Evolutionary conservation across 1,139 yeast genomes (phyloP), one percentile per base, ranked within the genome.

Genomic region (Taphrina wiesneri): DNA sequence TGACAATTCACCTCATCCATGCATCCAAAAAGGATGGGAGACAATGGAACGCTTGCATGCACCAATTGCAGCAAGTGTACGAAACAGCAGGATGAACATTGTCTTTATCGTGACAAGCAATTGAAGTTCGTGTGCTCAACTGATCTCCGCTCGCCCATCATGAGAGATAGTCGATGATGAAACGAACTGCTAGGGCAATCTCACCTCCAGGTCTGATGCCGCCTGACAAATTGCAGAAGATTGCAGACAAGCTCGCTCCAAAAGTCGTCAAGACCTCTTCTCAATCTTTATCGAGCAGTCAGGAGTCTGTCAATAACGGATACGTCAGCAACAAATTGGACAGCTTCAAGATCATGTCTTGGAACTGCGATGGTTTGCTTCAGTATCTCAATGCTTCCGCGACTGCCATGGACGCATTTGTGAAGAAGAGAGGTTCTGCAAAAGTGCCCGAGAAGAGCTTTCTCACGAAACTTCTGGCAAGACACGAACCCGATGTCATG

Each of bases 321-420:
- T 6, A 3, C n/a, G 43, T n/a, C 19, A 9, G 1, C 5, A 19
- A 49, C 17, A 21, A 30, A 21, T 19, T 13, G 13, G 45, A n/a
- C 28, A 19, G 28, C 23, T 11, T 49, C 57, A 60, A 60, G 25
- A 49, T 60, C 41, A 51, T 60, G 51, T 49, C 64, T 4, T 60
- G 64, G 64, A 60, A 60, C 32, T 60, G 64, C 30, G 64, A 60
- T 60, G 64, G 64, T 4, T 21, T 60, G 28, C 13, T 28, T 19
- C 34, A 60, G 23, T 60, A 60, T 17, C 51, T 60, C 32, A 32
- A 39, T 11, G 15, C 36, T 4, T 23, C 36, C 19, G 15, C 46
- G 26, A 60, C 57, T 6, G 36, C 53, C 9, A 39, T 60, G 46
- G 64, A 60, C 43, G 51, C 46, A 13, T 60, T 60, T 19, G 26